Evolutionary conservation across 2,329 filamentous ascomycete genomes (phyloP), one percentile per base, ranked within the genome.

Genomic region (Setomelanomma holmii): DNA sequence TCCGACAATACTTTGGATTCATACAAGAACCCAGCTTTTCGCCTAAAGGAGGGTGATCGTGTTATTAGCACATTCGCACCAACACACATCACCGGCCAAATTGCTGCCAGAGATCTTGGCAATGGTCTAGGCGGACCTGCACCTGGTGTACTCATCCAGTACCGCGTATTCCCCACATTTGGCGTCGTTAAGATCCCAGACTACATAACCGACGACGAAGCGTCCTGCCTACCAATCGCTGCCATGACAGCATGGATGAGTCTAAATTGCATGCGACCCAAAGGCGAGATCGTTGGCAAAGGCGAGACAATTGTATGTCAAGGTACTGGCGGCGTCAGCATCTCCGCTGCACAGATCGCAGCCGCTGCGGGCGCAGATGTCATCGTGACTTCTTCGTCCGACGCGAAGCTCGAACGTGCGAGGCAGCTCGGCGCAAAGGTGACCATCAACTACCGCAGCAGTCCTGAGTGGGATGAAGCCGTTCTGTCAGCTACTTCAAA

Each of bases 231-330:
- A 5, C 85, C 86, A 6, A 84, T 88, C 54, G 85, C 86, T 0
- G 80, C 79, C 1, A 78, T 88, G 23, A 88, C 86, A 2, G 86
- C 86, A 0, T 88, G 84, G 85, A 87, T 85, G 82, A 78, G 82
- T 7, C 76, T 89, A 60, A 87, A 88, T 69, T 81, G 83, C 40
- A 82, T 85, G 75, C 76, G 82, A 21, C 82, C 83, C 0, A 63
- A 84, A 0, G 83, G 83, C 0, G 73, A 82, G 45, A 77, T 79
- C 17, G 78, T 79, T 1, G 81, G 80, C 23, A 49, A 48, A 41
- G 70, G 56, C 36, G 71, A 64, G 57, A 73, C 58, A 51, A 68
- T 79, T 2, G 64, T 79, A 7, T 67, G 76, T 43, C 76, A 79
- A 51, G 77, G 76, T 4, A 79, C 76, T 4, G 76, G 76, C 0